Evolutionary conservation across 306 rosid genomes (phyloP).

Genomic region (Quillaja saponaria): DNA sequence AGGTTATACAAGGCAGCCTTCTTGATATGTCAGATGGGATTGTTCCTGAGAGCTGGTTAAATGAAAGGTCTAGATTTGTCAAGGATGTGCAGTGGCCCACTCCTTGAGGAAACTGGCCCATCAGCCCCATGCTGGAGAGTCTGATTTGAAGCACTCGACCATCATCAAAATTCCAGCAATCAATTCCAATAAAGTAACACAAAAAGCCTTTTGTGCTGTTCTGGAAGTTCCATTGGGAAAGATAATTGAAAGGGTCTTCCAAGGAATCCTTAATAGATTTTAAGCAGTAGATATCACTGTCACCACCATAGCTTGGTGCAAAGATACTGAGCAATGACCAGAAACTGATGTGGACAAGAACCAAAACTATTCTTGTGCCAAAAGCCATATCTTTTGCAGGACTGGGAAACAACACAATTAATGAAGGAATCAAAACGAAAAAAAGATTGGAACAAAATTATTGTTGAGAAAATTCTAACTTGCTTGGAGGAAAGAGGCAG

Average conservation of each 20-base stretch:
- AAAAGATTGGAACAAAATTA: too few relatives aligned
- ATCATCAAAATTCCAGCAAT: conserved; percentile 24
- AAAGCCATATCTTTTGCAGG: too few relatives aligned
- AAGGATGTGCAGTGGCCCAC: conserved; percentile 15
- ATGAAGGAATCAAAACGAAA: too few relatives aligned
- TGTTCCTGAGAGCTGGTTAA: conserved; percentile 27
- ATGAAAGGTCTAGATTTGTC: conserved; percentile 21
- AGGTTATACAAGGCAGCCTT: not conserved
- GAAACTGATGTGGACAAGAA: conserved; percentile 1
- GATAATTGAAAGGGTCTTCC: conserved; percentile 15
- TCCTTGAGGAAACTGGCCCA: conserved; percentile 37
- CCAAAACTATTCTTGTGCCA: too few relatives aligned
- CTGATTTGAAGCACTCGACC: not conserved
- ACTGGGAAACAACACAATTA: too few relatives aligned
- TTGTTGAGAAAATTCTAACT: too few relatives aligned
- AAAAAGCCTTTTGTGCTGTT: conserved; percentile 13
- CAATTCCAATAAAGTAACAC: too few relatives aligned
- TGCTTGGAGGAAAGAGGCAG: too few relatives aligned
- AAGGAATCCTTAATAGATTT: conserved; percentile 28
- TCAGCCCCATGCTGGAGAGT: conserved; percentile 29
- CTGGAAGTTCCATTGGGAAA: conserved; percentile 23
- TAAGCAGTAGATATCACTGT: conserved; percentile 30
- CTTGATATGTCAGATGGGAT: conserved; percentile 29
- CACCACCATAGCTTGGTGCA: not conserved
- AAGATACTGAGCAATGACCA: conserved; percentile 23